Conservation (phyloP, 2,329 filamentous ascomycete genomes). For the Stagonosporopsis tanaceti region DNA sequence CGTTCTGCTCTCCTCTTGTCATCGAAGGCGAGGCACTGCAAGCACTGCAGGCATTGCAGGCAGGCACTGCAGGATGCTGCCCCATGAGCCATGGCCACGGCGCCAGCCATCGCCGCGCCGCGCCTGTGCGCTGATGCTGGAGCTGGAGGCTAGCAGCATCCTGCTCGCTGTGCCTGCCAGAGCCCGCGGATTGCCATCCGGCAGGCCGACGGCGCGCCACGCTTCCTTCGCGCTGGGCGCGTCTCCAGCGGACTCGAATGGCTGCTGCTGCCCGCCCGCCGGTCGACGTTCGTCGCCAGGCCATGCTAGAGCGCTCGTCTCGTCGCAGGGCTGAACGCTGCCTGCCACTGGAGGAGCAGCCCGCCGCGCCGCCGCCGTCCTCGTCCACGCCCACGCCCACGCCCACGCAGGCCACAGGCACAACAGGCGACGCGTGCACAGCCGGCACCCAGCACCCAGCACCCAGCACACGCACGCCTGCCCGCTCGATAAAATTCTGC, state of each 20-base stretch:
- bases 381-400: background rate
- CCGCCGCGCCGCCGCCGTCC: slow-evolving; percentile 18
- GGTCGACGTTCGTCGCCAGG: background rate
- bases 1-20: slow-evolving; percentile 29
- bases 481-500: slow-evolving; percentile 32
- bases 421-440: slow-evolving; percentile 4
- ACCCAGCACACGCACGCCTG: slow-evolving; percentile 17
- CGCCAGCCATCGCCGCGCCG: slow-evolving; percentile 30
- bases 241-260: slow-evolving; percentile 33
- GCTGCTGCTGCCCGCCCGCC: slow-evolving; percentile 13
- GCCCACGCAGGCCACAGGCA: slow-evolving; percentile 1
- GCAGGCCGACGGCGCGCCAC: slow-evolving; percentile 24
- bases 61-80: slow-evolving; percentile 19
- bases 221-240: slow-evolving; percentile 25
- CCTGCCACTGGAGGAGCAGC: slow-evolving; percentile 12
- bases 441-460: background rate
- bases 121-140: slow-evolving; percentile 18
- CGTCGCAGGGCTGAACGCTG: slow-evolving; percentile 27
- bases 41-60: too few species aligned
- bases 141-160: background rate
- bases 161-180: slow-evolving; percentile 11
- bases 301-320: background rate
- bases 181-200: slow-evolving; percentile 17
- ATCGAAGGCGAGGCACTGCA: slow-evolving; percentile 35
- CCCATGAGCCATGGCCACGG: slow-evolving; percentile 23